phyloP scores from a whole-genome alignment of 257 asterid genomes.

The Salvia rosmarinus region DNA sequence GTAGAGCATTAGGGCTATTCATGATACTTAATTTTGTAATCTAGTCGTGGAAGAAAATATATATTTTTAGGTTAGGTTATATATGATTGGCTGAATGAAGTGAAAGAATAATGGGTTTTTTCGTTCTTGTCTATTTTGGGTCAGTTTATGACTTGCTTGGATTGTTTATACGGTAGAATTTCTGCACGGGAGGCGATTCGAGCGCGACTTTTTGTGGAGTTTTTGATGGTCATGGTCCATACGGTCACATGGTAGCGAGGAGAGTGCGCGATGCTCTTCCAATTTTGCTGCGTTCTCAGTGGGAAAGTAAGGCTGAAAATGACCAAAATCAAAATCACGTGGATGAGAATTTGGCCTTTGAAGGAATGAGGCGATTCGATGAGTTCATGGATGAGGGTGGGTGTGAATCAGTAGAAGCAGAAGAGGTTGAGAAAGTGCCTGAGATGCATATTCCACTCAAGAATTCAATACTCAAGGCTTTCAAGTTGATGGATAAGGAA shows the following conservation, averaged over 20 bases:
- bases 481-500: constrained; percentile 89
- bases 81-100: constrained; percentile 29
- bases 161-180: constrained; percentile 71
- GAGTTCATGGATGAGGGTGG: constrained; percentile 78
- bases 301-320: constrained; percentile 54
- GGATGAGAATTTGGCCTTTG: constrained; percentile 43
- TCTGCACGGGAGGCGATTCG: constrained; percentile 55
- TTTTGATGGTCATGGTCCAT: constrained; percentile 97
- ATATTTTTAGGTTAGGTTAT: neutral
- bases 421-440: constrained; percentile 70
- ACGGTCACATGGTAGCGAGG: constrained; percentile 95
- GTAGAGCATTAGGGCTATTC: neutral
- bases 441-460: constrained; percentile 73
- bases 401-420: constrained; percentile 64
- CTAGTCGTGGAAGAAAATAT: constrained; percentile 21
- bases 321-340: constrained; percentile 41
- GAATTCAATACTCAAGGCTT: constrained; percentile 78
- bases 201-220: constrained; percentile 84
- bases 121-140: constrained; percentile 46
- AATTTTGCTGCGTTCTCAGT: constrained; percentile 60
- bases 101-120: constrained; percentile 39
- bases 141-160: constrained; percentile 74
- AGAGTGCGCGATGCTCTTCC: constrained; percentile 91
- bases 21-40: neutral
- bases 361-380: constrained; percentile 63